A percentile compares a stretch with the other conserved stretches of the same genome.
Conservation (phyloP, 768 basidiomycete species). For the Leccinum arenicola region DNA sequence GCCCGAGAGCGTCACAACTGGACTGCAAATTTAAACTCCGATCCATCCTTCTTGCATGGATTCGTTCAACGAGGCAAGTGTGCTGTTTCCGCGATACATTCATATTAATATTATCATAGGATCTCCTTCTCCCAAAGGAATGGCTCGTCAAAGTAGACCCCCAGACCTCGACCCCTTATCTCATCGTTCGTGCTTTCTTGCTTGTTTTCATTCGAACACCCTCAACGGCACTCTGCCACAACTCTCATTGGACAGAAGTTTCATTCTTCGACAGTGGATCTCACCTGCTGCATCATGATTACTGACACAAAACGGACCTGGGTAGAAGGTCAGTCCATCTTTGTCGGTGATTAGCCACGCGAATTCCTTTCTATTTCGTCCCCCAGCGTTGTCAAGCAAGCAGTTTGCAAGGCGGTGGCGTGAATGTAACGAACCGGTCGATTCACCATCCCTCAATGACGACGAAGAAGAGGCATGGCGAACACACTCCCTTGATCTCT, state of each 20-base stretch:
- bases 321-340: slow-evolving; percentile 57
- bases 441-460: slow-evolving; percentile 27
- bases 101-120: slow-evolving; percentile 30
- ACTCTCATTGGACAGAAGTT: slow-evolving; percentile 53
- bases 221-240: slow-evolving; percentile 8
- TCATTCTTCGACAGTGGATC: slow-evolving; percentile 50
- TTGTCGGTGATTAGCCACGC: slow-evolving; percentile 22
- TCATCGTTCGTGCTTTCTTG: slow-evolving; percentile 53
- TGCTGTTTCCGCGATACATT: background rate
- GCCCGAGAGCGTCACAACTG: background rate
- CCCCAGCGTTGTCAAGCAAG: slow-evolving; percentile 50
- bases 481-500: slow-evolving; percentile 47
- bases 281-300: slow-evolving; percentile 57
- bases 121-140: slow-evolving; percentile 60
- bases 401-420: slow-evolving; percentile 72
- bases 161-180: slow-evolving; percentile 60
- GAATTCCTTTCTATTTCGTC: slow-evolving; percentile 13
- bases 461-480: slow-evolving; percentile 65
- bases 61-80: slow-evolving; percentile 35
- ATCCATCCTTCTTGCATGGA: slow-evolving; percentile 37
- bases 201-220: slow-evolving; percentile 4
- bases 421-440: slow-evolving; percentile 43
- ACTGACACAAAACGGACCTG: slow-evolving; percentile 76
- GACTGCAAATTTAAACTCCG: slow-evolving; percentile 22
- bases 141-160: slow-evolving; percentile 72